phyloP scores from a whole-genome alignment of 176 grass and related monocot genomes.

The Saccharum officinarum region DNA sequence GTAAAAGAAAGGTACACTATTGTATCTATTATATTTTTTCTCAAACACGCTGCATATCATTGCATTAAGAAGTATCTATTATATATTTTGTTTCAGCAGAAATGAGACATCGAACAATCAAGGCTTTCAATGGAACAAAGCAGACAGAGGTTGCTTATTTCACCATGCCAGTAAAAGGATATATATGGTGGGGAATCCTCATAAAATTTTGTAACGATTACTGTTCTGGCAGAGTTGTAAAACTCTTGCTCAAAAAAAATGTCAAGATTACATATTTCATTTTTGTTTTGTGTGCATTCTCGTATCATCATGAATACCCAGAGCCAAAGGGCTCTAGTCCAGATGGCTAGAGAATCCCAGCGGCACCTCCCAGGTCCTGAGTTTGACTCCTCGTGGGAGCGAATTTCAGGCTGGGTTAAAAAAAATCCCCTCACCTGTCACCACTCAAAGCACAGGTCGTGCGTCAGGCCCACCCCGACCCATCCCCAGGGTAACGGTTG shows the following conservation, averaged over 20 bases:
- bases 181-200: not conserved
- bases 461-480: no score
- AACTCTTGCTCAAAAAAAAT: not conserved
- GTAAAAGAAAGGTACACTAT: constrained; percentile 17
- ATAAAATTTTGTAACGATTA: not conserved
- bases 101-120: not conserved
- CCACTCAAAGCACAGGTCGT: no score
- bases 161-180: not conserved
- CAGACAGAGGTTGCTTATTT: not conserved
- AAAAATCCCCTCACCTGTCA: no score
- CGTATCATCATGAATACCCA: not conserved
- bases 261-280: not conserved
- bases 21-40: not conserved
- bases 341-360: no score
- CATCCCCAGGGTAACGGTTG: no score
- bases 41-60: not conserved
- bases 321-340: no score
- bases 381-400: no score
- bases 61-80: not conserved
- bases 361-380: no score
- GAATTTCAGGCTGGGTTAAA: no score
- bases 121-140: not conserved
- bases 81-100: not conserved
- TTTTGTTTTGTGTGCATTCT: not conserved
- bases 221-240: not conserved